phyloP scores from a whole-genome alignment of 2,329 filamentous ascomycete species.

The Alternaria hordeiaustralica region DNA sequence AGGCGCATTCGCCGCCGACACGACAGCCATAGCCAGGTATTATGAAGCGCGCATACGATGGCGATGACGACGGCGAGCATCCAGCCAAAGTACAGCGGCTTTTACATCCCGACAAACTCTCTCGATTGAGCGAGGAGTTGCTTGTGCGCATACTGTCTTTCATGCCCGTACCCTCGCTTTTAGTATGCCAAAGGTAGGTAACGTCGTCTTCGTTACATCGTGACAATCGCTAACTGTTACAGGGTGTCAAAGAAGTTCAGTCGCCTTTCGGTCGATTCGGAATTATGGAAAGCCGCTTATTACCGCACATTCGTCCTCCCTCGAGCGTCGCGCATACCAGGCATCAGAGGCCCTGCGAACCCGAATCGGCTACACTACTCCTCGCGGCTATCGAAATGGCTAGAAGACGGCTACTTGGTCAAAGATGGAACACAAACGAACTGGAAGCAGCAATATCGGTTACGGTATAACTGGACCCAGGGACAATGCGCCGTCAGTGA shows the following conservation, averaged over 20 bases:
- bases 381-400: constrained; percentile 65
- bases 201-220: background rate
- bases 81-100: constrained; percentile 56
- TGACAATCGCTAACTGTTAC: constrained; percentile 21
- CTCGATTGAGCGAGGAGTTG: constrained; percentile 83
- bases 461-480: constrained; percentile 88
- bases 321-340: constrained; percentile 76
- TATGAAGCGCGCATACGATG: constrained; percentile 50
- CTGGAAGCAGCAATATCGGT: constrained; percentile 88
- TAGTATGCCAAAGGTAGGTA: constrained; percentile 65
- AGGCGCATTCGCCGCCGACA: constrained; percentile 13
- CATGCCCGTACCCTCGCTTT: constrained; percentile 72
- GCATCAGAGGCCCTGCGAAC: constrained; percentile 58
- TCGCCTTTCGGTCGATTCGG: constrained; percentile 76
- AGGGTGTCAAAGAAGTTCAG: constrained; percentile 79
- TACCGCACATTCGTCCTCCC: constrained; percentile 87
- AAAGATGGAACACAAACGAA: constrained; percentile 62
- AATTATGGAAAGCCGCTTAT: constrained; percentile 90
- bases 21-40: background rate
- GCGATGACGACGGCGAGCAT: constrained; percentile 32
- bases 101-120: constrained; percentile 65
- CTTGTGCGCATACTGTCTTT: constrained; percentile 82
- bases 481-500: constrained; percentile 83
- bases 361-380: constrained; percentile 57
- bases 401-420: constrained; percentile 65